Evolutionary conservation across 805 yeast species (phyloP).

Genomic region (Saturnispora sekii): DNA sequence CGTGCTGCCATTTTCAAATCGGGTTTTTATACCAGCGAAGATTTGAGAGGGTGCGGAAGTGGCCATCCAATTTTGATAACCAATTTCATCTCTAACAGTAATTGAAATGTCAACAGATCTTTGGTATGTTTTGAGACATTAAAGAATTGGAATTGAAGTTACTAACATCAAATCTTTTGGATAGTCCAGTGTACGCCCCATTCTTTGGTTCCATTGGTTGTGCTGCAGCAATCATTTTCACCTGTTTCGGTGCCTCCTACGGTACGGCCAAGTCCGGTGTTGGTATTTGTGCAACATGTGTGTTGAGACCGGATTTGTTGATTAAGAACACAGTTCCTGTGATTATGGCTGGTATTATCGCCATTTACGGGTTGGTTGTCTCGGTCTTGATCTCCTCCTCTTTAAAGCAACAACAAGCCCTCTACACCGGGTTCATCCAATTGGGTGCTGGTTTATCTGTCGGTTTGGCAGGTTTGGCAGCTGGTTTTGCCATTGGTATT

Average conservation of each 20-base stretch:
- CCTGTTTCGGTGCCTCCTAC: constrained; percentile 97
- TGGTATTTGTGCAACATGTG: constrained; percentile 98
- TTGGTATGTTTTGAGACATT: constrained; percentile 43
- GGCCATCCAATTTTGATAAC: too few species aligned
- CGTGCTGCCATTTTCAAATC: background rate
- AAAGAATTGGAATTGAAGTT: background rate
- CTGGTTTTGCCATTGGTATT: constrained; percentile 98
- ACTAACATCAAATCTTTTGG: background rate
- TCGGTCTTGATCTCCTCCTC: constrained; percentile 90
- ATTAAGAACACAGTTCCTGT: constrained; percentile 94
- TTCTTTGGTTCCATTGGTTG: constrained; percentile 99
- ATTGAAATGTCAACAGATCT: constrained; percentile 50
- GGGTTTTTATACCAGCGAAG: too few species aligned
- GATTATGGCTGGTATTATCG: constrained; percentile 99
- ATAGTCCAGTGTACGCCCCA: constrained; percentile 78
- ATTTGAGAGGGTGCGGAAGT: too few species aligned
- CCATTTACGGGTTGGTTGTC: constrained; percentile 95
- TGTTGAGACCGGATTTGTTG: constrained; percentile 90
- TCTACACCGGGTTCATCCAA: constrained; percentile 96
- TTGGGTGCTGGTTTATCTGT: constrained; percentile 97
- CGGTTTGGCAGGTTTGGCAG: constrained; percentile 95
- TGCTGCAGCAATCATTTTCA: constrained; percentile 97
- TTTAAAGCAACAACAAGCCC: constrained; percentile 80
- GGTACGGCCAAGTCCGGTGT: constrained; percentile 99
- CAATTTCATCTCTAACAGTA: too few species aligned